Percentiles rank a stretch among this genome's conserved stretches.
phyloP scores from a whole-genome alignment of 169 alveolate species.

The Eimeria acervulina region DNA sequence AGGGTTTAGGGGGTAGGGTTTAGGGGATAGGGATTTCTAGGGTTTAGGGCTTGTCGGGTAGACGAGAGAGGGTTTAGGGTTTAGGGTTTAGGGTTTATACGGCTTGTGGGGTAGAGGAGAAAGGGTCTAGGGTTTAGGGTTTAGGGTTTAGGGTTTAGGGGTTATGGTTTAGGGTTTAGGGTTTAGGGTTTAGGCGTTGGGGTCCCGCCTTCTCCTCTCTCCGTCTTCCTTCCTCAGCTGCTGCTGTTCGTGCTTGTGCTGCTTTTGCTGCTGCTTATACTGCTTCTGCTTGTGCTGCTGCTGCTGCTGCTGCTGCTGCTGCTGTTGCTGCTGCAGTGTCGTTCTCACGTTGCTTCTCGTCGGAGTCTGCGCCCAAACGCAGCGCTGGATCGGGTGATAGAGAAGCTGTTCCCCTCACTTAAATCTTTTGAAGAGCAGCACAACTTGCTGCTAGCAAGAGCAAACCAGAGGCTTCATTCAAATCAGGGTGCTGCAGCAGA shows the following conservation, averaged over 20 bases:
- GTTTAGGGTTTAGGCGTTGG: not conserved
- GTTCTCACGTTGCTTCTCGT: constrained; percentile 89
- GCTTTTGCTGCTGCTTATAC: not conserved
- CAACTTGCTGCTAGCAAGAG: constrained; percentile 39
- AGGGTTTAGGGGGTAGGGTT: not conserved
- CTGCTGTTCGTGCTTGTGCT: not conserved
- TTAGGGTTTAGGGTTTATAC: not conserved
- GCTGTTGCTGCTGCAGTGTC: constrained; percentile 82
- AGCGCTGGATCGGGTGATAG: constrained; percentile 86
- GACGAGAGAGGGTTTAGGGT: not conserved
- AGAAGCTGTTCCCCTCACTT: constrained; percentile 87
- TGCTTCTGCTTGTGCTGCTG: not conserved
- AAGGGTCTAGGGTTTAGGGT: too few relatives aligned
- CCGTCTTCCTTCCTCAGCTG: not conserved
- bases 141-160: not conserved
- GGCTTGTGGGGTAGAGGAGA: not conserved
- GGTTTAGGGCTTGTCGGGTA: too few relatives aligned
- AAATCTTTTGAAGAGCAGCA: constrained; percentile 79
- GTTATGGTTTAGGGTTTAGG: not conserved
- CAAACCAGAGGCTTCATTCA: constrained; percentile 50
- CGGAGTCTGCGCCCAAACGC: constrained; percentile 87
- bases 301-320: constrained; percentile 32
- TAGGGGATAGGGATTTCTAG: not conserved
- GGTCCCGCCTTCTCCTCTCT: not conserved
- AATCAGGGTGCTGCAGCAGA: constrained; percentile 20